These are phyloP conservation scores for Nepenthes mirabilis DNA, from an alignment of 148 eudicot genomes.

Conservation along the genomic window DNA sequence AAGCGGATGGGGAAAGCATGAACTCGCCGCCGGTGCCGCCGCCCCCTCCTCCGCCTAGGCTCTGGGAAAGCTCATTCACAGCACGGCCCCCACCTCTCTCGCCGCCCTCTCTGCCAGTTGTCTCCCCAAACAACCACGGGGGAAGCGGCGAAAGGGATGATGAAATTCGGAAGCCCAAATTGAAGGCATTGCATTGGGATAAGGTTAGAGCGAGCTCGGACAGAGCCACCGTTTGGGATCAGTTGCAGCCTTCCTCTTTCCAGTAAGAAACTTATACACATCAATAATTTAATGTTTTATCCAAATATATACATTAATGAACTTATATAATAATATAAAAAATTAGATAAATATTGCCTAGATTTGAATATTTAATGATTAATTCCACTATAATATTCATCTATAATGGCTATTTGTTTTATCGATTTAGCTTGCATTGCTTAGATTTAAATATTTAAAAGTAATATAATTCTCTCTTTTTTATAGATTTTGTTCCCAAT, in stretches of 20 bases:
- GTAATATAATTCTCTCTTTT: neutral
- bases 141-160: conserved; percentile 26
- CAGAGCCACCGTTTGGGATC: conserved; percentile 82
- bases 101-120: conserved; percentile 35
- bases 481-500: neutral
- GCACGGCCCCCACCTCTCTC: conserved; percentile 38
- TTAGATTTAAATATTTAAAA: too few species aligned
- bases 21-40: conserved; percentile 39
- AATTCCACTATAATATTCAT: too few species aligned
- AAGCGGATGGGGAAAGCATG: neutral
- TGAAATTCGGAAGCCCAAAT: conserved; percentile 42
- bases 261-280: conserved; percentile 30
- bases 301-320: too few species aligned
- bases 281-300: too few species aligned
- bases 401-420: too few species aligned
- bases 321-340: too few species aligned
- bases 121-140: conserved; percentile 11
- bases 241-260: conserved; percentile 68
- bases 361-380: too few species aligned
- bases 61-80: conserved; percentile 5
- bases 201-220: conserved; percentile 77
- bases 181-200: conserved; percentile 91
- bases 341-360: too few species aligned
- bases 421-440: too few species aligned
- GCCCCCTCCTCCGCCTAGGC: conserved; percentile 30